phyloP scores from a whole-genome alignment of 106 monocot genomes.

The Xerophyta viscosa region DNA sequence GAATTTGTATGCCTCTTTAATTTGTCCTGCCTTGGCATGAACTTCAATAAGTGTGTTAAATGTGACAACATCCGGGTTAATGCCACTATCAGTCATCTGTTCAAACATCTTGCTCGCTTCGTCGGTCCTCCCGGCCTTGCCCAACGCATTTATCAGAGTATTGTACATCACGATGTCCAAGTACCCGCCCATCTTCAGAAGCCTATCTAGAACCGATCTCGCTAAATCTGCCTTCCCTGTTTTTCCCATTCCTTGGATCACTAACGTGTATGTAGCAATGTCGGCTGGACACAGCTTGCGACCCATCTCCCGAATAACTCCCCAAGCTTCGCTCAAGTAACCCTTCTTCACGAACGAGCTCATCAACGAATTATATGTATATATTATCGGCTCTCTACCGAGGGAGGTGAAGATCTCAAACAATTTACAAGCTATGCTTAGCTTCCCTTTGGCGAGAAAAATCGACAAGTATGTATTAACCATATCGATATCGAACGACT shows the following conservation, averaged over 20 bases:
- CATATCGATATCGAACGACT: slow-evolving; percentile 76
- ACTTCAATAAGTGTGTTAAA: slow-evolving; percentile 95
- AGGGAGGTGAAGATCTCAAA: slow-evolving; percentile 66
- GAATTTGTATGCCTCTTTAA: slow-evolving; percentile 62
- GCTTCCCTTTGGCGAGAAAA: slow-evolving; percentile 61
- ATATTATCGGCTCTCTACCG: slow-evolving; percentile 41
- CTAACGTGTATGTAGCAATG: slow-evolving; percentile 80
- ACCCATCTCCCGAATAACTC: slow-evolving; percentile 72
- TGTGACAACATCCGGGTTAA: slow-evolving; percentile 88
- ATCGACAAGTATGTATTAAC: slow-evolving; percentile 91
- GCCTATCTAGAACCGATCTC: slow-evolving; percentile 38
- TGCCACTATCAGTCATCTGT: slow-evolving; percentile 51
- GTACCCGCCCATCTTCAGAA: slow-evolving; percentile 70
- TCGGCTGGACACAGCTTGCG: slow-evolving; percentile 52
- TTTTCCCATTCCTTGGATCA: slow-evolving; percentile 86
- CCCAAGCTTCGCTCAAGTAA: slow-evolving; percentile 80
- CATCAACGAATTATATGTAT: slow-evolving; percentile 82
- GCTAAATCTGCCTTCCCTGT: slow-evolving; percentile 65
- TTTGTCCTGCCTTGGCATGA: slow-evolving; percentile 73
- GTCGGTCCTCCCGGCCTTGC: slow-evolving; percentile 67
- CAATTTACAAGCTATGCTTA: slow-evolving; percentile 78
- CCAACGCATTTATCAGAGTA: slow-evolving; percentile 66
- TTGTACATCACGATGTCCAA: slow-evolving; percentile 93
- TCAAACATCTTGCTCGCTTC: slow-evolving; percentile 60
- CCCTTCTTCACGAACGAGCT: slow-evolving; percentile 90